These are phyloP conservation scores for Salvia miltiorrhiza DNA, from an alignment of 257 asterid species.

Conservation along the genomic window DNA sequence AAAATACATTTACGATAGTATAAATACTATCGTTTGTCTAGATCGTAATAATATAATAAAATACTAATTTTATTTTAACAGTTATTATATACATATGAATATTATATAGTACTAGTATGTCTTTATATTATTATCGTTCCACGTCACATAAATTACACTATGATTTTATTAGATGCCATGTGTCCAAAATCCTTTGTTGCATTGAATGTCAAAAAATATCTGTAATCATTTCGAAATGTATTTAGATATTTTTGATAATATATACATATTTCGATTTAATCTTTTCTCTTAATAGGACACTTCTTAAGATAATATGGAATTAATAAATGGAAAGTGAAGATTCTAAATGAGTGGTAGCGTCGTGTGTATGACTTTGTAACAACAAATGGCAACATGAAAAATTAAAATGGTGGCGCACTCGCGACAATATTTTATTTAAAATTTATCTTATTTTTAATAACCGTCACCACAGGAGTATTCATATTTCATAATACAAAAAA, in stretches of 20 bases:
- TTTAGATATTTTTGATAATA: neutral
- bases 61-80: too few species aligned
- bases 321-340: conserved; percentile 2
- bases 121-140: too few species aligned
- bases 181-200: neutral
- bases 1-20: too few species aligned
- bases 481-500: neutral
- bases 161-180: neutral
- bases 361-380: conserved; percentile 9
- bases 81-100: too few species aligned
- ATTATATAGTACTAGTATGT: too few species aligned
- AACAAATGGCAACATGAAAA: neutral
- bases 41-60: too few species aligned
- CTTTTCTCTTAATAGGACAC: neutral
- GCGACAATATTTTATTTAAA: neutral
- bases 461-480: conserved; percentile 11
- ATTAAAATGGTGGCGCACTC: conserved; percentile 17
- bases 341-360: conserved; percentile 10
- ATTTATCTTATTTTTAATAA: neutral
- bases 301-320: neutral
- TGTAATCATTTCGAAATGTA: neutral
- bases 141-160: too few species aligned
- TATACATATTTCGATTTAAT: neutral
- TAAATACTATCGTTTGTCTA: too few species aligned
- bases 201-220: neutral